Percentiles rank a stretch among this genome's conserved stretches.
phyloP scores from a whole-genome alignment of 2,329 filamentous ascomycete species.

The Alternaria atra region DNA sequence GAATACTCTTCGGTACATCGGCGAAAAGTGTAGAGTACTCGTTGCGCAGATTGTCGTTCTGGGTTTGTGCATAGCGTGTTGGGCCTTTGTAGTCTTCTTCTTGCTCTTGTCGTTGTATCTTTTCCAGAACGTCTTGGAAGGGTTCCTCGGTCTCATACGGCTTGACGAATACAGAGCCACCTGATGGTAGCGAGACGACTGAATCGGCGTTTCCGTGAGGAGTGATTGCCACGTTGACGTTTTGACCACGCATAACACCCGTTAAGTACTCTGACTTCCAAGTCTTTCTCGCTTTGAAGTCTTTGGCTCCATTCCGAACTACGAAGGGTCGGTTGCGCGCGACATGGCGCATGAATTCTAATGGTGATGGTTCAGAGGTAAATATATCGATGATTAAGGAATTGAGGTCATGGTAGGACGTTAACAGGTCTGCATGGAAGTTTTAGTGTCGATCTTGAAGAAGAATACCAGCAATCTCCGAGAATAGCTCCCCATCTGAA shows the following conservation, averaged over 20 bases:
- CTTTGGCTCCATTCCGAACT: conserved; percentile 67
- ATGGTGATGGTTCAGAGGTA: conserved; percentile 70
- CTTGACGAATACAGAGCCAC: conserved; percentile 67
- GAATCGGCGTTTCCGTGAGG: conserved; percentile 69
- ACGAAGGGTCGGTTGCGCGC: conserved; percentile 79
- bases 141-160: conserved; percentile 72
- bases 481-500: not conserved
- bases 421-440: conserved; percentile 60
- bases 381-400: conserved; percentile 67
- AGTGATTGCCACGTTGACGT: conserved; percentile 81
- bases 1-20: conserved; percentile 70
- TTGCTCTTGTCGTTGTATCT: conserved; percentile 67
- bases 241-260: conserved; percentile 61
- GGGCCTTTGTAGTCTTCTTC: not conserved
- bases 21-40: conserved; percentile 73
- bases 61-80: conserved; percentile 74
- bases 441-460: not conserved
- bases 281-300: conserved; percentile 69
- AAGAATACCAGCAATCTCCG: not conserved
- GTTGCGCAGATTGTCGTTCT: conserved; percentile 81
- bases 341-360: conserved; percentile 83
- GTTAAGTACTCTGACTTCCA: conserved; percentile 72
- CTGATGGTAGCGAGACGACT: conserved; percentile 71
- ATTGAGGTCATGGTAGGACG: conserved; percentile 79
- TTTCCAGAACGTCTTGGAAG: conserved; percentile 70